phyloP scores from a whole-genome alignment of 352 stramenopile genomes.

The Aphanomyces cochlioides region DNA sequence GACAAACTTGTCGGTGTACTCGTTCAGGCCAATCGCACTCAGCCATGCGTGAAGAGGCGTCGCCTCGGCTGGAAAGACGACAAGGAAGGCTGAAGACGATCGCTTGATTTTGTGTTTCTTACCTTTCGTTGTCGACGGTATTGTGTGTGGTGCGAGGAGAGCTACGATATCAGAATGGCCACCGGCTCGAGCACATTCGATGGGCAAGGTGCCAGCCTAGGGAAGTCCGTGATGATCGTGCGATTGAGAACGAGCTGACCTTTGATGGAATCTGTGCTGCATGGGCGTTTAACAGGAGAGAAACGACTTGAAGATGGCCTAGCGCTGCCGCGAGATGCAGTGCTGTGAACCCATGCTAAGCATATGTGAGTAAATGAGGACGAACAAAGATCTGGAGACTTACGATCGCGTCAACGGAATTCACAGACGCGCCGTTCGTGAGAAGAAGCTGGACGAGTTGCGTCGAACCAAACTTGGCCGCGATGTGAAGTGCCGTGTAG shows the following conservation, averaged over 20 bases:
- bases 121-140: not conserved
- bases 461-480: constrained; percentile 55
- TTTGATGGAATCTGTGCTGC: constrained; percentile 44
- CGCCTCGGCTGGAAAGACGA: constrained; percentile 33
- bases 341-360: constrained; percentile 49
- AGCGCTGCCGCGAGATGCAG: constrained; percentile 64
- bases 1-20: constrained; percentile 51
- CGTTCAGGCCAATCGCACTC: constrained; percentile 61
- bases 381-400: not conserved
- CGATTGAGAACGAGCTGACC: constrained; percentile 32
- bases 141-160: constrained; percentile 32
- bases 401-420: constrained; percentile 40
- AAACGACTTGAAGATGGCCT: constrained; percentile 45
- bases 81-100: constrained; percentile 10
- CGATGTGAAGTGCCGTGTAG: constrained; percentile 68
- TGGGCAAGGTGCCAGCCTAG: constrained; percentile 52
- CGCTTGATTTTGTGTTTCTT: too few species aligned
- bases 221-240: too few species aligned
- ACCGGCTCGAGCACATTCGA: constrained; percentile 51
- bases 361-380: not conserved
- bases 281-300: constrained; percentile 43
- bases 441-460: constrained; percentile 54
- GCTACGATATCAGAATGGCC: constrained; percentile 37
- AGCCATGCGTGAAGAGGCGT: constrained; percentile 54
- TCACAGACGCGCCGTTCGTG: constrained; percentile 25